Evolutionary conservation across 805 yeast species (phyloP).

Genomic region (Cyberlindnera bimundalis): DNA sequence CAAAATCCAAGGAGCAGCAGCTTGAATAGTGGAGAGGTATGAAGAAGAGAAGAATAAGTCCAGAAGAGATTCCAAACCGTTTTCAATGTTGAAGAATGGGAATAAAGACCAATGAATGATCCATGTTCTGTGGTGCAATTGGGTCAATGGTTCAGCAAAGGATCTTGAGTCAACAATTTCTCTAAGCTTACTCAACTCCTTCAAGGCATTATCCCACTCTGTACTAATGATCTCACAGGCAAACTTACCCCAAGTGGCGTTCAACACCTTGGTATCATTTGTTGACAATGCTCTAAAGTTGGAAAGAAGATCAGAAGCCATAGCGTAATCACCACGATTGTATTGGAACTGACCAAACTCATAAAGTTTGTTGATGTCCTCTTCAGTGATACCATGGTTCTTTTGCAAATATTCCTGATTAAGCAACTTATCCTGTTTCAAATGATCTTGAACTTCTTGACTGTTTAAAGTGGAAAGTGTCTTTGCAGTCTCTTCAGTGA

Average conservation of each 20-base stretch:
- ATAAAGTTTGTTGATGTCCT: conserved; percentile 47
- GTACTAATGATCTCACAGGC: conserved; percentile 55
- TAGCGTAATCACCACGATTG: conserved; percentile 58
- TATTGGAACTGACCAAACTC: conserved; percentile 61
- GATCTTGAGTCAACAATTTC: conserved; percentile 57
- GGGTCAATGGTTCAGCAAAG: conserved; percentile 49
- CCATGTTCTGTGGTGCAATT: conserved; percentile 64
- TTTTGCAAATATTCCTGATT: conserved; percentile 45
- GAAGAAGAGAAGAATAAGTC: conserved; percentile 59
- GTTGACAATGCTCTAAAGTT: conserved; percentile 55
- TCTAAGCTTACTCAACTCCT: conserved; percentile 51
- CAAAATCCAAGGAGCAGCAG: conserved; percentile 68
- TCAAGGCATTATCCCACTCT: conserved; percentile 50
- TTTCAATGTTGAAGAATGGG: conserved; percentile 52
- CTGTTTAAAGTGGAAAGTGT: conserved; percentile 44
- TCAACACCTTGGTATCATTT: conserved; percentile 44
- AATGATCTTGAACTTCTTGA: conserved; percentile 47
- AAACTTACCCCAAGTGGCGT: conserved; percentile 69
- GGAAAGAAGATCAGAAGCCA: conserved; percentile 55
- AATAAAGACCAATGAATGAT: conserved; percentile 66
- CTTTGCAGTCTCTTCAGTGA: conserved; percentile 41
- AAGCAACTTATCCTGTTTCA: conserved; percentile 53
- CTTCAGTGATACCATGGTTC: conserved; percentile 44
- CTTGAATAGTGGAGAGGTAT: conserved; percentile 63
- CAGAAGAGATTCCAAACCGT: conserved; percentile 49